Evolutionary conservation across 1,284 basidiomycete genomes (phyloP).

Genomic region (Kwoniella shivajii): DNA sequence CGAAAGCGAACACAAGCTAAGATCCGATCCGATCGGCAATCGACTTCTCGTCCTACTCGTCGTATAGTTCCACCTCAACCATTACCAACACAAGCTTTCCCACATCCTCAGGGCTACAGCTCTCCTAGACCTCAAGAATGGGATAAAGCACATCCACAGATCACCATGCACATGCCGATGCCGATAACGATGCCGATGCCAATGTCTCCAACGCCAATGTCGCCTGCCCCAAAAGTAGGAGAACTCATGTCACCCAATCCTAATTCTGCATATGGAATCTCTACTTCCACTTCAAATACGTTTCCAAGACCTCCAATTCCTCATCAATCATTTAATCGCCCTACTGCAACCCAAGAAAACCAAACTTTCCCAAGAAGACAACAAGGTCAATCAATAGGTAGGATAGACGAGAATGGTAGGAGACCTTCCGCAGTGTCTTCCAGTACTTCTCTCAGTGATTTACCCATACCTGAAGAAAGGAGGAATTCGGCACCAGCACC

Average conservation of each 20-base stretch:
- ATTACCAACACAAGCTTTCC: not conserved
- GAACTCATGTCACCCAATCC: slow-evolving; percentile 21
- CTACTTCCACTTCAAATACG: not conserved
- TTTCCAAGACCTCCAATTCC: slow-evolving; percentile 15
- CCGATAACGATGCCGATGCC: slow-evolving; percentile 2
- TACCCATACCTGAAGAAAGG: slow-evolving; percentile 15
- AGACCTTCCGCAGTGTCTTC: slow-evolving; percentile 5
- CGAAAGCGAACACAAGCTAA: slow-evolving; percentile 80
- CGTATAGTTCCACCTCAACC: not conserved
- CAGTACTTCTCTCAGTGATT: slow-evolving; percentile 11
- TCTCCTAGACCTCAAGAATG: slow-evolving; percentile 2
- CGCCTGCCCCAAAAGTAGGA: slow-evolving; percentile 11
- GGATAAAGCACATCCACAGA: not conserved
- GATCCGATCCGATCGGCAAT: slow-evolving; percentile 63
- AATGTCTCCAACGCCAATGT: slow-evolving; percentile 1
- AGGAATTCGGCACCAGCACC: too few species aligned
- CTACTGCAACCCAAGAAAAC: not conserved
- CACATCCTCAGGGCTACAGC: not conserved
- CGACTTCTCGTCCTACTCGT: slow-evolving; percentile 26
- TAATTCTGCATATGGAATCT: not conserved
- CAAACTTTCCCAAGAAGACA: slow-evolving; percentile 6
- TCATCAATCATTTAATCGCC: slow-evolving; percentile 8
- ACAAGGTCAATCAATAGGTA: not conserved
- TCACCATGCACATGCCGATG: slow-evolving; percentile 9
- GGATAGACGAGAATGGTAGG: not conserved